Conservation (phyloP, 192 early-diverging fungal species). For the Kappamyces sp. region DNA sequence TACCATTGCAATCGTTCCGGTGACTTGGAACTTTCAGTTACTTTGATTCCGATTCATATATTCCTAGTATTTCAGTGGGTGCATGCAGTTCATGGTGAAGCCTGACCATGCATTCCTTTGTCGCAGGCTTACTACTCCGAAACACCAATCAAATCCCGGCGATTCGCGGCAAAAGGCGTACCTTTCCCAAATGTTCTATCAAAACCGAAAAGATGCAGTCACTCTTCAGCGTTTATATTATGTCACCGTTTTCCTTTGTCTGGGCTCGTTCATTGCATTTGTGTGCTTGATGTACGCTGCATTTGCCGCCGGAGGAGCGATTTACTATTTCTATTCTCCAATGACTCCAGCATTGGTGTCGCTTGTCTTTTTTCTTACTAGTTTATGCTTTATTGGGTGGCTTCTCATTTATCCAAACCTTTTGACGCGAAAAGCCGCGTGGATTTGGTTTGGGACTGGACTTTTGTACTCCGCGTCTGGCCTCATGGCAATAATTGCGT, state of each 20-base stretch:
- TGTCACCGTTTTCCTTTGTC: neutral
- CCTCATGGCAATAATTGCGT: neutral
- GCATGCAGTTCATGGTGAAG: too few species aligned
- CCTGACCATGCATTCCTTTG: too few species aligned
- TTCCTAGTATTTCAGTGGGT: too few species aligned
- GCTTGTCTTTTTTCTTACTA: neutral
- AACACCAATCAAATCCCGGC: too few species aligned
- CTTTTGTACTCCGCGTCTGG: neutral
- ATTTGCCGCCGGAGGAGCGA: neutral
- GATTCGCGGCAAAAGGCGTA: too few species aligned
- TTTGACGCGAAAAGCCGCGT: neutral
- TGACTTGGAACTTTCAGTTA: too few species aligned
- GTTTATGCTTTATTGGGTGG: neutral
- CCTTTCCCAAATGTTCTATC: too few species aligned
- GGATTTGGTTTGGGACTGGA: neutral
- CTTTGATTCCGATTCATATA: too few species aligned
- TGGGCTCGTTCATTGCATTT: neutral
- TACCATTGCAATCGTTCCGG: too few species aligned
- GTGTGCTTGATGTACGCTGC: neutral
- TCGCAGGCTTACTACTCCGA: too few species aligned
- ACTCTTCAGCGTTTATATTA: too few species aligned
- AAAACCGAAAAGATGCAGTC: too few species aligned
- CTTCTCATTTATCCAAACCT: neutral
- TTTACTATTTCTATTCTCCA: neutral
- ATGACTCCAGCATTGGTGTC: neutral